Conservation (phyloP, 805 yeast species). For the Dipodascopsis uninucleata region DNA sequence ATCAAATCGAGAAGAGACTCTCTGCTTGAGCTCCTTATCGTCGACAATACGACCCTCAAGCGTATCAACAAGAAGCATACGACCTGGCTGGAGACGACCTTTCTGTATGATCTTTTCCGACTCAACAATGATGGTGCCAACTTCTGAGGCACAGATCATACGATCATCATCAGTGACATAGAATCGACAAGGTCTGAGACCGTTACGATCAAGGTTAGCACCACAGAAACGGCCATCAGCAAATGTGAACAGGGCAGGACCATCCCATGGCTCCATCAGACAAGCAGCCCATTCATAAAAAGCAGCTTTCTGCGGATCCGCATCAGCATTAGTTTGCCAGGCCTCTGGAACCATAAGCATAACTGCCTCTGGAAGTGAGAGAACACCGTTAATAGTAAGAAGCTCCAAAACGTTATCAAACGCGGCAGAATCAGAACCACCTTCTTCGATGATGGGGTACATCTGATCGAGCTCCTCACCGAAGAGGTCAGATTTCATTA, state of each 20-base stretch:
- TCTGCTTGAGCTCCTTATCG: conserved; percentile 78
- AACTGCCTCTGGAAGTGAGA: conserved; percentile 92
- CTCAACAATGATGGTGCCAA: conserved; percentile 89
- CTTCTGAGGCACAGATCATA: conserved; percentile 97
- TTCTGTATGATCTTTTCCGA: conserved; percentile 78
- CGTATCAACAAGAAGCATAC: conserved; percentile 93
- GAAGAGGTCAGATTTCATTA: conserved; percentile 80
- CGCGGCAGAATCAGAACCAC: conserved; percentile 98
- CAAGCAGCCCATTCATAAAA: conserved; percentile 99
- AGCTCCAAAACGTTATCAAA: conserved; percentile 92
- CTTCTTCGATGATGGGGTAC: conserved; percentile 95
- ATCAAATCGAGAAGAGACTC: conserved; percentile 78
- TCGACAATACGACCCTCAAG: conserved; percentile 89
- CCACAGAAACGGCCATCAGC: conserved; percentile 98
- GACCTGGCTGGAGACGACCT: conserved; percentile 94
- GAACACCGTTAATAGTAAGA: conserved; percentile 83
- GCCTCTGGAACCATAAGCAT: conserved; percentile 98
- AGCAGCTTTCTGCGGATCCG: conserved; percentile 84
- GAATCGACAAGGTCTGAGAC: conserved; percentile 96
- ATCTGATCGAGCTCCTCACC: conserved; percentile 88
- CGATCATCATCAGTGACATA: conserved; percentile 92
- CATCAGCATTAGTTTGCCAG: conserved; percentile 76
- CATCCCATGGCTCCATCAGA: conserved; percentile 99
- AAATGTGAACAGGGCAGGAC: conserved; percentile 94
- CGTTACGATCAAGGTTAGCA: conserved; percentile 96